Base-by-base conservation (phyloP, 257 asterid species). In the Marsdenia floribunda region DNA sequence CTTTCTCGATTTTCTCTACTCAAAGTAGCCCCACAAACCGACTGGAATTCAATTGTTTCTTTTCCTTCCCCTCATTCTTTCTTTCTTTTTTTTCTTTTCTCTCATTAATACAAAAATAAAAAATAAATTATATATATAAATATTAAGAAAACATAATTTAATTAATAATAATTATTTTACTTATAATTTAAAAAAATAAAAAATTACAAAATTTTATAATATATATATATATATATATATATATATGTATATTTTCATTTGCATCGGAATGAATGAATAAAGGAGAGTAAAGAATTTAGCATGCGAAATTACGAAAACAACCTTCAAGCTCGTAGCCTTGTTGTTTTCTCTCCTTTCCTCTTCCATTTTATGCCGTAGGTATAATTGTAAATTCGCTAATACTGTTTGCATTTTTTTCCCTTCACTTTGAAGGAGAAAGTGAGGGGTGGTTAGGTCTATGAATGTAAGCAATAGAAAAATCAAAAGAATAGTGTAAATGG, bases 31-130 rank as follows among this genome's bases (percentile, higher is more conserved):
- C 76, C 76, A 64, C 73, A 63, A 38, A 63, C 73, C 77, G 60
- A 63, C 59, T 38, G 33, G 10, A 22, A 49, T 70, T 71, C 80
- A 71, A 53, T 72, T 53, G 80, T 60, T 70, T 77, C 37, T 57
- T 12, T 13, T 40, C 50, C 18, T 12, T 35, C n/a, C 11, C 33
- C 13, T 29, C 38, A 0, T 13, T 26, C 21, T 21, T 12, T 15
- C 29, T 64, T 52, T 24, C 35, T 74, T 54, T 6, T 1, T 50
- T 15, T 4, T 1, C 33, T 29, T 50, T 50, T 11, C 0, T 50
- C 13, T 13, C 19, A 13, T 50, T 50, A 44, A 44, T 44, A 44
- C 49, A 6, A 44, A 44, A 6, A 5, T 6, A 6, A 44, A 42
- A 42, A 42, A 5, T 7, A 44, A 44, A n/a, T n/a, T 44, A 44